These are phyloP conservation scores for Colletotrichum sidae DNA, from an alignment of 2,329 filamentous ascomycete species.

Conservation along the genomic window DNA sequence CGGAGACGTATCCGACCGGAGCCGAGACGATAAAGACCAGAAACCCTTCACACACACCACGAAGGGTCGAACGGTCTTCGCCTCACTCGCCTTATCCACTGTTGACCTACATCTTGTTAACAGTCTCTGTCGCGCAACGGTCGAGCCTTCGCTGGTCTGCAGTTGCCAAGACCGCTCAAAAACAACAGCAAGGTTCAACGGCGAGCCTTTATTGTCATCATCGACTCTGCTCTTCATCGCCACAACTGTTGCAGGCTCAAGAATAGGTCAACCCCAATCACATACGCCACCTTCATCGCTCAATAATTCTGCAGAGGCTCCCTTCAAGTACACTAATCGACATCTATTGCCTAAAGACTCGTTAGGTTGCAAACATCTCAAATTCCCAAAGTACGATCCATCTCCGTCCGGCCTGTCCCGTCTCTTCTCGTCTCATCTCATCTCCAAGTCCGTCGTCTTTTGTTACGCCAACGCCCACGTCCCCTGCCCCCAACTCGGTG, in stretches of 20 bases:
- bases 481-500: constrained; percentile 11
- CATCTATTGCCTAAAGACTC: background rate
- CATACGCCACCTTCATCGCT: background rate
- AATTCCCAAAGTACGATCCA: background rate
- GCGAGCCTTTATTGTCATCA: constrained; percentile 14
- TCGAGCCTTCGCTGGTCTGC: constrained; percentile 6
- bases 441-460: constrained; percentile 28
- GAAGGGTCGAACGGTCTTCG: background rate
- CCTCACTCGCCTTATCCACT: background rate
- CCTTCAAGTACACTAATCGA: background rate
- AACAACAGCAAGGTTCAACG: constrained; percentile 8
- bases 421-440: constrained; percentile 31
- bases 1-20: background rate
- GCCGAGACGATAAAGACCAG: background rate
- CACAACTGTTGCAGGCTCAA: no score
- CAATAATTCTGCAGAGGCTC: background rate
- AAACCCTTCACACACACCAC: background rate
- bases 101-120: background rate
- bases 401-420: constrained; percentile 22
- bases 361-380: constrained; percentile 6
- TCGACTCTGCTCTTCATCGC: background rate
- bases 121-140: constrained; percentile 12
- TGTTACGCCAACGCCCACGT: constrained; percentile 20
- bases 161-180: constrained; percentile 12
- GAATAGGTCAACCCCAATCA: no score